These are phyloP conservation scores for Triangularia setosa DNA, from an alignment of 2,329 filamentous ascomycete genomes.

Conservation along the genomic window DNA sequence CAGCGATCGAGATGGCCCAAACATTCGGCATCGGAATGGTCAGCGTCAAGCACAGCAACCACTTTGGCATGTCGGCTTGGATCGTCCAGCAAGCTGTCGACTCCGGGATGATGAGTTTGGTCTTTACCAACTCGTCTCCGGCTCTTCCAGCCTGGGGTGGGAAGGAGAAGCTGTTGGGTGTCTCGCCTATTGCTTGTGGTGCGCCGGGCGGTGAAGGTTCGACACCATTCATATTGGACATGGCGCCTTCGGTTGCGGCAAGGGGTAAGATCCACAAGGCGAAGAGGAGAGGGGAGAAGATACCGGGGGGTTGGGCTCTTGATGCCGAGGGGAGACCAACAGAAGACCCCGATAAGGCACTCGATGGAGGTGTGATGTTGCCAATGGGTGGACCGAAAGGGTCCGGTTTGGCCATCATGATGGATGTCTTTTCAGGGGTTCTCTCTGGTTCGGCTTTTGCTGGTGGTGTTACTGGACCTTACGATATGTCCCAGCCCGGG, in stretches of 20 bases:
- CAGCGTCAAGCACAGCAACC: slow-evolving; percentile 71
- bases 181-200: slow-evolving; percentile 71
- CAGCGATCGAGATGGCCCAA: slow-evolving; percentile 63
- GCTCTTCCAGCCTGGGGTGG: slow-evolving; percentile 70
- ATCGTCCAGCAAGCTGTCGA: slow-evolving; percentile 74
- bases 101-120: slow-evolving; percentile 64
- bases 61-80: slow-evolving; percentile 83
- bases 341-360: slow-evolving; percentile 65
- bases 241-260: slow-evolving; percentile 67
- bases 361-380: slow-evolving; percentile 71
- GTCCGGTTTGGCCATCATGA: slow-evolving; percentile 73
- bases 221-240: slow-evolving; percentile 67
- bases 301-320: slow-evolving; percentile 71
- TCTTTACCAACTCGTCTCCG: slow-evolving; percentile 69
- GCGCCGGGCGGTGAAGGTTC: slow-evolving; percentile 54
- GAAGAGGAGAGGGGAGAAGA: slow-evolving; percentile 61
- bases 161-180: slow-evolving; percentile 64
- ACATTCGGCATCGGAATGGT: slow-evolving; percentile 71
- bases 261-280: slow-evolving; percentile 73
- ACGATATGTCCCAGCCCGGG: slow-evolving; percentile 64
- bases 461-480: slow-evolving; percentile 71
- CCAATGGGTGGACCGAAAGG: slow-evolving; percentile 85
- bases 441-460: slow-evolving; percentile 75
- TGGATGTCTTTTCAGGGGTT: slow-evolving; percentile 83
- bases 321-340: slow-evolving; percentile 67